These are phyloP conservation scores for Penicillium maclennaniae DNA, from an alignment of 495 filamentous ascomycete genomes.

Conservation along the genomic window DNA sequence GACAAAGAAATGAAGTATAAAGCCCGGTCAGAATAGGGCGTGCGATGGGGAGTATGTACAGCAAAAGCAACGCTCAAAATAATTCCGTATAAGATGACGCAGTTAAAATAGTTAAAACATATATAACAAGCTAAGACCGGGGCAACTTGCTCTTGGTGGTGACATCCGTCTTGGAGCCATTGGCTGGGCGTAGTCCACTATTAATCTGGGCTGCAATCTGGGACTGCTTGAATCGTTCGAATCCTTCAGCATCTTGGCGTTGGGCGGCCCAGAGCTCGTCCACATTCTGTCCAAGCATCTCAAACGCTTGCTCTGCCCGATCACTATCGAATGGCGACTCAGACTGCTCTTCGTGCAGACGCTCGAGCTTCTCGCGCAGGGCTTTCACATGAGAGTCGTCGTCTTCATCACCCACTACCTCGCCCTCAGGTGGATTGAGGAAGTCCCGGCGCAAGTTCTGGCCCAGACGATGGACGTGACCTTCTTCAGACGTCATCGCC, in stretches of 20 bases:
- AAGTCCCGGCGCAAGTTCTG: slow-evolving; percentile 75
- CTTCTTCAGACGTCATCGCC: slow-evolving; percentile 83
- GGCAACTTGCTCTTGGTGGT: slow-evolving; percentile 11
- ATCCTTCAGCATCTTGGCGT: slow-evolving; percentile 55
- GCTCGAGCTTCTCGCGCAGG: slow-evolving; percentile 60
- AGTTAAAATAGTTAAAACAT: not conserved
- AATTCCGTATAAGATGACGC: not conserved
- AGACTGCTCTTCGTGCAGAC: slow-evolving; percentile 55
- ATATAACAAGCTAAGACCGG: slow-evolving; percentile 2
- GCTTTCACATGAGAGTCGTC: slow-evolving; percentile 56
- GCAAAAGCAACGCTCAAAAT: not conserved
- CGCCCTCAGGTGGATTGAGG: slow-evolving; percentile 42
- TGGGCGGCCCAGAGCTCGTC: slow-evolving; percentile 50
- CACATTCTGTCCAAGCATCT: slow-evolving; percentile 54
- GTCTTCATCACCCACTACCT: slow-evolving; percentile 30
- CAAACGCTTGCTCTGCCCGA: slow-evolving; percentile 56
- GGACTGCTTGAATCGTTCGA: slow-evolving; percentile 61
- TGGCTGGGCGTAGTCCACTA: slow-evolving; percentile 26
- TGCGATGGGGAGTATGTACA: not conserved
- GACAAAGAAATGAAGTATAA: not conserved
- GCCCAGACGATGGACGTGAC: slow-evolving; percentile 77
- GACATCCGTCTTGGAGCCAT: slow-evolving; percentile 3
- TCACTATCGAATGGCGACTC: slow-evolving; percentile 50
- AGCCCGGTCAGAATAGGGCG: not conserved
- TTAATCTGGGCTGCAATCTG: slow-evolving; percentile 66